Conservation (phyloP, 1,284 basidiomycete genomes). For the Ustilago curta region DNA sequence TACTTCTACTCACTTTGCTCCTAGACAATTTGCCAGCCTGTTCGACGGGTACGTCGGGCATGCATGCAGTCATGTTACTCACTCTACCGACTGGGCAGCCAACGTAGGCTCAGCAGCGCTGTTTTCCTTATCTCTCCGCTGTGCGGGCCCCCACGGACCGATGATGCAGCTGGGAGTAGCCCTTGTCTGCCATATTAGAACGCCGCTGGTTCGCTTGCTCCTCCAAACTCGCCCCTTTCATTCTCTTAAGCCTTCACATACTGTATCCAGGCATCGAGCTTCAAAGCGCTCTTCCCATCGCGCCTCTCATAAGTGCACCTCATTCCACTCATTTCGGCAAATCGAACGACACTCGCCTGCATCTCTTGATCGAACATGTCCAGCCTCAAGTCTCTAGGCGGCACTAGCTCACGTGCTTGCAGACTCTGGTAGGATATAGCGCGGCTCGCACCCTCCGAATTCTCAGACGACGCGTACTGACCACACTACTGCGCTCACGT, state of each 20-base stretch:
- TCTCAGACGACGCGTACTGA: slow-evolving; percentile 8
- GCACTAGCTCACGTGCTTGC: not conserved
- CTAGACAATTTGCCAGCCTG: too few relatives aligned
- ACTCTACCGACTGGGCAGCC: not conserved
- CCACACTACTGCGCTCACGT: not conserved
- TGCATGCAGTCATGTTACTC: not conserved
- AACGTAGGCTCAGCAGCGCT: too few relatives aligned
- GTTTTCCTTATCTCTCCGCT: not conserved
- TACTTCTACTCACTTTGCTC: too few relatives aligned
- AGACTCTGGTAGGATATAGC: slow-evolving; percentile 8
- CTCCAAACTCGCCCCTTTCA: not conserved
- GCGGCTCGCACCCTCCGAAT: not conserved
- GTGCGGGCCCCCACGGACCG: not conserved
- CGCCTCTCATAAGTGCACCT: not conserved
- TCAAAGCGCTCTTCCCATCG: not conserved
- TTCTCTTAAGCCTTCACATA: not conserved
- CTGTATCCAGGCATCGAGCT: not conserved
- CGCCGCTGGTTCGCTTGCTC: not conserved
- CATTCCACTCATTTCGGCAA: not conserved
- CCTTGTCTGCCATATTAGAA: not conserved
- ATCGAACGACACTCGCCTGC: not conserved
- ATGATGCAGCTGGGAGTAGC: not conserved
- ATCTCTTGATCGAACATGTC: not conserved
- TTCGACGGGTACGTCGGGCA: not conserved
- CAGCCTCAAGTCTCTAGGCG: not conserved